phyloP scores from a whole-genome alignment of 2,329 filamentous ascomycete species.

The Tolypocladium tropicale region DNA sequence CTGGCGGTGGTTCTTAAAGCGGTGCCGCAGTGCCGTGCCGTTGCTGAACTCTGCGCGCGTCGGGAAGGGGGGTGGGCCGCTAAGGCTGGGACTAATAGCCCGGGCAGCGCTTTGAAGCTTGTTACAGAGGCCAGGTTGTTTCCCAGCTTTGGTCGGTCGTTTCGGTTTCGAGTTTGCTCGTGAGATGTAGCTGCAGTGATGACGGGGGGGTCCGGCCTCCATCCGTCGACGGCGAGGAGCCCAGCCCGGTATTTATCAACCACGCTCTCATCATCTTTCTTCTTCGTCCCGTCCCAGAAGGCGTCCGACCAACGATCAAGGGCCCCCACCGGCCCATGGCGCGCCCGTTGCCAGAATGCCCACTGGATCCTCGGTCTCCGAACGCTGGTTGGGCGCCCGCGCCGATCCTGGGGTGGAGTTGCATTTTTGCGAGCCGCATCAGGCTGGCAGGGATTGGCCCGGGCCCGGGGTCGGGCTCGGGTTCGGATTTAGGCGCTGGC shows the following conservation, averaged over 20 bases:
- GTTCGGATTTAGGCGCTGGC: not conserved
- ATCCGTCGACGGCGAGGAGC: not conserved
- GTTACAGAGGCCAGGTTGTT: not conserved
- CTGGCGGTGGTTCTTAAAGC: not conserved
- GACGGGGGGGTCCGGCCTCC: not conserved
- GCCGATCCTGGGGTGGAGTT: not conserved
- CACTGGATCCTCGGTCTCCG: not conserved
- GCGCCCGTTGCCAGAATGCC: not conserved
- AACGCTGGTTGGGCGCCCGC: not conserved
- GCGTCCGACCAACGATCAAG: not conserved
- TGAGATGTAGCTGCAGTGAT: not conserved
- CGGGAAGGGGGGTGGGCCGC: too few relatives aligned
- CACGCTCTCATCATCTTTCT: not conserved
- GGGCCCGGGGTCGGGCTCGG: not conserved
- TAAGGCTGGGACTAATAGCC: not conserved
- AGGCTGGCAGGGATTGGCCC: not conserved
- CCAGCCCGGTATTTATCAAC: not conserved
- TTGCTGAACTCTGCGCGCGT: not conserved
- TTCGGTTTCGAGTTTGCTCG: not conserved
- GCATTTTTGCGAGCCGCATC: not conserved
- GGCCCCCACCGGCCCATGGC: not conserved
- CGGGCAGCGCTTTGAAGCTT: not conserved
- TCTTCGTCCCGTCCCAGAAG: too few relatives aligned
- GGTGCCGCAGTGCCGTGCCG: not conserved
- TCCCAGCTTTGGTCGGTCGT: too few relatives aligned